These are phyloP conservation scores for Xylogone sp. DNA, from an alignment of 2,329 filamentous ascomycete species.

Conservation along the genomic window DNA sequence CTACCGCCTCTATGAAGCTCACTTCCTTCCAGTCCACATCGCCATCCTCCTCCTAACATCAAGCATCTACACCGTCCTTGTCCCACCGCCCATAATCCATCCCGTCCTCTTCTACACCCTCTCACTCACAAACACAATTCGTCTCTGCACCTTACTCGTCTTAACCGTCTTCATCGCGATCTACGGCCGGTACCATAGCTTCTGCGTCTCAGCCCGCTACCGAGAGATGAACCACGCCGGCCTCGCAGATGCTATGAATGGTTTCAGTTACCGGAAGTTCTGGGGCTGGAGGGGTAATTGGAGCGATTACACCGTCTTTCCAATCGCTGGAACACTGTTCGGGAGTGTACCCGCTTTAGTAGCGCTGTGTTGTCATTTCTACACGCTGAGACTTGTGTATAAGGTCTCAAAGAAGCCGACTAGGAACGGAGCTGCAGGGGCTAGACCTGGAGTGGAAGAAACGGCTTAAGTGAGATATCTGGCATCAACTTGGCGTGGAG, in stretches of 20 bases:
- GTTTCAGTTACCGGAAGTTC: constrained; percentile 55
- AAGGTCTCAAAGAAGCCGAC: constrained; percentile 65
- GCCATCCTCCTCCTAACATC: constrained; percentile 61
- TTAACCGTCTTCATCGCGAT: constrained; percentile 61
- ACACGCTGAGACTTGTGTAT: constrained; percentile 66
- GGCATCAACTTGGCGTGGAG: no score
- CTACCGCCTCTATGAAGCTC: constrained; percentile 69
- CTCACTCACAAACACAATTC: constrained; percentile 53
- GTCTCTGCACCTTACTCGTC: constrained; percentile 53
- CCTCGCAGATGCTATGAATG: constrained; percentile 56
- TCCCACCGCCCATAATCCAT: constrained; percentile 46
- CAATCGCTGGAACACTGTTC: constrained; percentile 63
- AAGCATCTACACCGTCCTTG: constrained; percentile 54
- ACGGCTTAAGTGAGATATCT: no score
- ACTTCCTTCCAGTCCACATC: constrained; percentile 67
- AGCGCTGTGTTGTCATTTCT: constrained; percentile 66
- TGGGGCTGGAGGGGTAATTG: constrained; percentile 42
- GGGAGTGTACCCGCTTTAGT: constrained; percentile 65
- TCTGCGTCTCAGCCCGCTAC: constrained; percentile 56
- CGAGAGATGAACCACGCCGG: constrained; percentile 65
- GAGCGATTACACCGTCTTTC: constrained; percentile 61
- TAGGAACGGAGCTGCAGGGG: not conserved
- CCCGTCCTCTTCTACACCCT: constrained; percentile 57
- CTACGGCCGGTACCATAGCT: constrained; percentile 64
- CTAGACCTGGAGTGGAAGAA: no score